Evolutionary conservation across 2,329 filamentous ascomycete genomes (phyloP).

Genomic region (Fusarium domesticum): DNA sequence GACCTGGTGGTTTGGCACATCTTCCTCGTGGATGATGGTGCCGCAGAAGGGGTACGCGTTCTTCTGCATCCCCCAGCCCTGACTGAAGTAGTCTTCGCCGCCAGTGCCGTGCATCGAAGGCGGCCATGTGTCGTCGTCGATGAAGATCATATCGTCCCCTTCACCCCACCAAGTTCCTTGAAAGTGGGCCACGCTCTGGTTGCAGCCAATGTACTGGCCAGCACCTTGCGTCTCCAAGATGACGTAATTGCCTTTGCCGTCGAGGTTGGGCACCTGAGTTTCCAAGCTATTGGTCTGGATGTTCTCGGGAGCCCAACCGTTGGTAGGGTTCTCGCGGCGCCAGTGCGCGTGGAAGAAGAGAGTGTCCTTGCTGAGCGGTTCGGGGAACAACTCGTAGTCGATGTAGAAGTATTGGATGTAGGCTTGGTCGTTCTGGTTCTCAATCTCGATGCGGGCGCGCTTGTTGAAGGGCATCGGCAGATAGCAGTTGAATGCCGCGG

Average conservation of each 20-base stretch:
- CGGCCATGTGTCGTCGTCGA: slow-evolving; percentile 36
- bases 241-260: slow-evolving; percentile 30
- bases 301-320: slow-evolving; percentile 31
- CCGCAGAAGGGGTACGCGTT: slow-evolving; percentile 34
- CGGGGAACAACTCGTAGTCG: slow-evolving; percentile 32
- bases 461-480: slow-evolving; percentile 35
- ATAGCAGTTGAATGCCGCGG: slow-evolving; percentile 35
- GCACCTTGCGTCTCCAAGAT: slow-evolving; percentile 33
- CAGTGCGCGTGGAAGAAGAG: slow-evolving; percentile 36
- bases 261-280: slow-evolving; percentile 32
- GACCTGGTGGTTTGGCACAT: slow-evolving; percentile 33
- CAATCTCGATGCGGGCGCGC: slow-evolving; percentile 34
- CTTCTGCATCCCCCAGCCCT: slow-evolving; percentile 38
- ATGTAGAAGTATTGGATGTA: slow-evolving; percentile 38
- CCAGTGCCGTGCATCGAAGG: slow-evolving; percentile 35
- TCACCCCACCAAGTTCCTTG: slow-evolving; percentile 37
- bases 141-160: slow-evolving; percentile 36
- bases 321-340: slow-evolving; percentile 33
- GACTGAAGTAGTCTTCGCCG: slow-evolving; percentile 34
- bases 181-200: slow-evolving; percentile 33
- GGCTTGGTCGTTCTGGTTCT: slow-evolving; percentile 34
- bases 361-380: slow-evolving; percentile 28
- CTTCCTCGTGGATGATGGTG: slow-evolving; percentile 35
- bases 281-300: slow-evolving; percentile 35
- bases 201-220: slow-evolving; percentile 33